A percentile compares a stretch with the other conserved stretches of the same genome.
phyloP scores from a whole-genome alignment of 441 rosid genomes.

The Gossypium davidsonii region DNA sequence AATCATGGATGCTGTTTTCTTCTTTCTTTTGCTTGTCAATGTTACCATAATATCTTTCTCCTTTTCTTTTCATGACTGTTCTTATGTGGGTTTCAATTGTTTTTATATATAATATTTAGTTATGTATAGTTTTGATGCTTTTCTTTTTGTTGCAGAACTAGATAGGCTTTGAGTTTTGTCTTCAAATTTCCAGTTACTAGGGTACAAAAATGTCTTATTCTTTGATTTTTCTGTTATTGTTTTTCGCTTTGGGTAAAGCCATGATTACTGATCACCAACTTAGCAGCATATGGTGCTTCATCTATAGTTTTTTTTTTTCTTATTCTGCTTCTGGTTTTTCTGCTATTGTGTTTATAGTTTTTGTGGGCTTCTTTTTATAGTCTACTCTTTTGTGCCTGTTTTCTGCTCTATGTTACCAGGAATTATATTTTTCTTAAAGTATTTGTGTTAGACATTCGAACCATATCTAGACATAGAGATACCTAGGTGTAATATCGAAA shows the following conservation, averaged over 20 bases:
- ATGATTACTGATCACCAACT: background rate
- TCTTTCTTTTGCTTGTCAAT: background rate
- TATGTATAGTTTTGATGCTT: background rate
- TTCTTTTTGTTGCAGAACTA: background rate
- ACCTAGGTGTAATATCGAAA: too few relatives aligned
- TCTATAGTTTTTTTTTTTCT: background rate
- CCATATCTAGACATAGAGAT: too few relatives aligned
- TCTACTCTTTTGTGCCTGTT: too few relatives aligned
- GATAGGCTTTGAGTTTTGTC: background rate
- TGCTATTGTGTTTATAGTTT: background rate
- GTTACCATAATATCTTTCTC: background rate
- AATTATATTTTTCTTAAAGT: too few relatives aligned
- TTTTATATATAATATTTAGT: background rate
- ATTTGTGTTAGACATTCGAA: too few relatives aligned
- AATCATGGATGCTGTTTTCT: background rate
- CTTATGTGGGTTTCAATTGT: background rate
- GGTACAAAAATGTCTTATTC: background rate
- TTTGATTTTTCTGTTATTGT: background rate
- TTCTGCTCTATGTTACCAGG: too few relatives aligned
- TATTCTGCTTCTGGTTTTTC: constrained; percentile 1
- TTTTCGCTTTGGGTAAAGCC: too few relatives aligned
- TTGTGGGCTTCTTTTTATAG: background rate
- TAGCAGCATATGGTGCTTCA: constrained; percentile 10
- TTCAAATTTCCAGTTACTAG: background rate
- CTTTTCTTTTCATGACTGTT: background rate